These are phyloP conservation scores for Domatiomyces globalis DNA, from an alignment of 2,329 filamentous ascomycete genomes.

Conservation along the genomic window DNA sequence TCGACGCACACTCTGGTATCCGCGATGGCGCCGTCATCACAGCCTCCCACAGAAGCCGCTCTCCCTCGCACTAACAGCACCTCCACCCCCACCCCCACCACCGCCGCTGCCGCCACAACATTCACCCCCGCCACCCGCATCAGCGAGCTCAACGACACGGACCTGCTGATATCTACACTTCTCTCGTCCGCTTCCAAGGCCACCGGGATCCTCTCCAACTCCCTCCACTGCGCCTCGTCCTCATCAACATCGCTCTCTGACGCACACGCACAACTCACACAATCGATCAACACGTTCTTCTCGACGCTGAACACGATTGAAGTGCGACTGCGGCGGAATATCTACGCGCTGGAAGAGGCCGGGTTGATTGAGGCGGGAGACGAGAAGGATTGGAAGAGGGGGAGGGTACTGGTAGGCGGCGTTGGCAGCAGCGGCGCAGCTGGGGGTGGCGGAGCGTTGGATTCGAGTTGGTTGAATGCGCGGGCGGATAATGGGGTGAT, in stretches of 20 bases:
- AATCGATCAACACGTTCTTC: constrained; percentile 48
- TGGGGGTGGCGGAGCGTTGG: constrained; percentile 41
- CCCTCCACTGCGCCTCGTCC: constrained; percentile 8
- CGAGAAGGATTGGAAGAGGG: constrained; percentile 14
- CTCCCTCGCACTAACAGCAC: too few species aligned
- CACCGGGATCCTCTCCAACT: constrained; percentile 47
- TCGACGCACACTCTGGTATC: too few species aligned
- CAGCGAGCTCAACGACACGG: constrained; percentile 64
- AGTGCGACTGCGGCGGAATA: constrained; percentile 58
- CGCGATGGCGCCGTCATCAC: too few species aligned
- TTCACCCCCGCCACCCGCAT: constrained; percentile 55
- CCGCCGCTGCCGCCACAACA: neutral
- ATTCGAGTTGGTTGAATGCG: constrained; percentile 82
- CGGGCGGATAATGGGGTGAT: constrained; percentile 61
- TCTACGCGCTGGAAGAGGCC: constrained; percentile 69
- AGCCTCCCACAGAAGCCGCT: too few species aligned
- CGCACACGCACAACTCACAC: constrained; percentile 32
- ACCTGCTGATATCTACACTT: constrained; percentile 36
- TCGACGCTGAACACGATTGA: constrained; percentile 58
- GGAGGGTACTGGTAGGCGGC: constrained; percentile 13
- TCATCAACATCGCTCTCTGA: constrained; percentile 19
- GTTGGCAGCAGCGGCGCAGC: constrained; percentile 19
- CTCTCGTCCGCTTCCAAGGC: constrained; percentile 48
- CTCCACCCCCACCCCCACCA: too few species aligned
- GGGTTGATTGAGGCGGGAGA: constrained; percentile 45